Evolutionary conservation across 768 basidiomycete genomes (phyloP).

Genomic region (Pisolithus sp.): DNA sequence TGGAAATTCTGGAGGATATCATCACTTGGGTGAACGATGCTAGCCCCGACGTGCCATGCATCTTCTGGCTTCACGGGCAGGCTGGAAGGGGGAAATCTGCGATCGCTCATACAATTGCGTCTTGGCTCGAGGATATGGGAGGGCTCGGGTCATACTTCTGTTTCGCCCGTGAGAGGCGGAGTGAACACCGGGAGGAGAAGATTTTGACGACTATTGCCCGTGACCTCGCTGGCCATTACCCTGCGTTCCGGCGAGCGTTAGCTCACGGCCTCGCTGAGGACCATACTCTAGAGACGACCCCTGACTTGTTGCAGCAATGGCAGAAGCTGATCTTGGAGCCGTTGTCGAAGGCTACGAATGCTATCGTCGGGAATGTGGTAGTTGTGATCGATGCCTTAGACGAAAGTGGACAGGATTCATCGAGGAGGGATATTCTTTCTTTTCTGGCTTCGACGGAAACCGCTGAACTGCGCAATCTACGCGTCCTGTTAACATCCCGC

Average conservation of each 20-base stretch:
- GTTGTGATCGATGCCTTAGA: neutral
- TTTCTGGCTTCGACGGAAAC: neutral
- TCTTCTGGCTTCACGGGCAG: neutral
- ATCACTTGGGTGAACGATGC: neutral
- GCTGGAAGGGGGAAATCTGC: neutral
- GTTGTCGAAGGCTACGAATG: neutral
- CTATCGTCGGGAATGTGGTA: neutral
- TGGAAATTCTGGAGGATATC: neutral
- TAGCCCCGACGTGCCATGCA: neutral
- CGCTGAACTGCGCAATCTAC: neutral
- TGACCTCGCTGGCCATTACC: neutral
- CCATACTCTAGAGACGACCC: neutral
- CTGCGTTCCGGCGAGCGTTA: neutral
- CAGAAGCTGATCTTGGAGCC: neutral
- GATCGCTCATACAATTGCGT: slow-evolving; percentile 1
- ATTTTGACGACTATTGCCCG: neutral
- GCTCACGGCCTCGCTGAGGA: neutral
- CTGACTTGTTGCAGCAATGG: neutral
- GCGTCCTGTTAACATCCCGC: neutral
- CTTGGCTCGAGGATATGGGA: neutral
- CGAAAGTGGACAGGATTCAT: neutral
- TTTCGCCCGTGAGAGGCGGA: neutral
- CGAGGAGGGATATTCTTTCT: neutral
- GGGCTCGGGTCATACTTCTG: neutral
- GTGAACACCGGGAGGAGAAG: neutral